Percentiles rank a stretch among this genome's conserved stretches.
Conservation (phyloP, 2,329 filamentous ascomycete genomes). For the Samsoniella hepiali region DNA sequence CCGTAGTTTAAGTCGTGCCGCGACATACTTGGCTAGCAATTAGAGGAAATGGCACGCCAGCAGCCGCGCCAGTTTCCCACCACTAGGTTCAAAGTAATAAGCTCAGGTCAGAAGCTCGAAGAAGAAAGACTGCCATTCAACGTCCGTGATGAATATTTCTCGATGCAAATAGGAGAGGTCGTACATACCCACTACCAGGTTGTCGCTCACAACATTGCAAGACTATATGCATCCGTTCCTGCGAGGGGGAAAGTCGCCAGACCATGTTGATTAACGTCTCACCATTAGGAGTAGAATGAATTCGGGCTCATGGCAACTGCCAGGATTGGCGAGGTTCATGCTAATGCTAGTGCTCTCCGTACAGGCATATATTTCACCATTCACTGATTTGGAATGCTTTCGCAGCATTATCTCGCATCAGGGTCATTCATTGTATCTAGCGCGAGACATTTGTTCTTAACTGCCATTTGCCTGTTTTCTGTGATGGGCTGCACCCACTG, state of each 20-base stretch:
- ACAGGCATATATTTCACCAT: no score
- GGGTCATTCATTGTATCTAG: no score
- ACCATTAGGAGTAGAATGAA: background rate
- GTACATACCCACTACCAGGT: conserved; percentile 34
- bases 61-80: conserved; percentile 18
- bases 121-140: conserved; percentile 29
- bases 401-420: no score
- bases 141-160: conserved; percentile 32
- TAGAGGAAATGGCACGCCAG: background rate
- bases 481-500: no score
- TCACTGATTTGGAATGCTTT: no score
- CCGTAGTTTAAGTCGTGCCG: background rate
- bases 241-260: conserved; percentile 10
- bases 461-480: no score
- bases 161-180: conserved; percentile 34
- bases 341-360: no score
- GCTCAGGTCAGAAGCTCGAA: conserved; percentile 25
- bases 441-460: no score
- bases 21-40: background rate
- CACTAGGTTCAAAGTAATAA: conserved; percentile 23
- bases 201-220: conserved; percentile 26
- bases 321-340: background rate
- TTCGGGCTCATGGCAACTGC: background rate
- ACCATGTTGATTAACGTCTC: conserved; percentile 1
- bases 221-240: conserved; percentile 26